phyloP scores from a whole-genome alignment of 1,284 basidiomycete species.

The Sphagnurus paluster region DNA sequence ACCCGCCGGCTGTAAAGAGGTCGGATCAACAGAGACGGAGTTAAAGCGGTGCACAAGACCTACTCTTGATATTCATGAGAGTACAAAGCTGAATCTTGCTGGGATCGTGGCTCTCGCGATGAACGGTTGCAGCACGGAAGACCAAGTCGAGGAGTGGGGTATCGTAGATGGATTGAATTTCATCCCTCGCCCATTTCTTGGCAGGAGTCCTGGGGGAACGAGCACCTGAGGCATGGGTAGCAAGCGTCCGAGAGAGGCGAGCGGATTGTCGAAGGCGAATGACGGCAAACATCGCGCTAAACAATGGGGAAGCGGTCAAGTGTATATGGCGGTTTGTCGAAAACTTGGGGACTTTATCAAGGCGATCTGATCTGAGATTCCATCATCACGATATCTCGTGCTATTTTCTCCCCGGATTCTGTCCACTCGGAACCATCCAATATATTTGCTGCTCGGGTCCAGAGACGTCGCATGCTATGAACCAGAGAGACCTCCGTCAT shows the following conservation, averaged over 20 bases:
- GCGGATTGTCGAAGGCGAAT: constrained; percentile 19
- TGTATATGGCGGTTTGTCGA: background rate
- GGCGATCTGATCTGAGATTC: background rate
- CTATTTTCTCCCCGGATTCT: background rate
- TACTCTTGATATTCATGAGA: constrained; percentile 98
- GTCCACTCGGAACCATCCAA: background rate
- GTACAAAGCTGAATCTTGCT: constrained; percentile 95
- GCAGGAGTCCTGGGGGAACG: constrained; percentile 31
- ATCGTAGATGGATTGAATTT: constrained; percentile 79
- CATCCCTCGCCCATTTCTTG: constrained; percentile 65
- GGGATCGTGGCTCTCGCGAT: constrained; percentile 86
- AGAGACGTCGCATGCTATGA: too few species aligned
- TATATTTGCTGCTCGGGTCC: too few species aligned
- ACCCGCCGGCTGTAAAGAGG: constrained; percentile 76
- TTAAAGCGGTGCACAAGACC: constrained; percentile 37
- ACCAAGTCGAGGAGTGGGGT: constrained; percentile 84
- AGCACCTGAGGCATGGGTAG: constrained; percentile 52
- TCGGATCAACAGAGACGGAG: constrained; percentile 21
- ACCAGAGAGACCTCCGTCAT: too few species aligned
- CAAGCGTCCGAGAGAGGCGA: constrained; percentile 47
- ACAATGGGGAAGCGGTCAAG: background rate
- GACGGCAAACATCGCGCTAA: constrained; percentile 28
- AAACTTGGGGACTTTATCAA: constrained; percentile 14
- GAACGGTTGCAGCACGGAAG: constrained; percentile 81
- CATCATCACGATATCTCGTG: background rate